These are phyloP conservation scores for Trypanosoma grayi DNA, from an alignment of 208 protist genomes.

Conservation along the genomic window DNA sequence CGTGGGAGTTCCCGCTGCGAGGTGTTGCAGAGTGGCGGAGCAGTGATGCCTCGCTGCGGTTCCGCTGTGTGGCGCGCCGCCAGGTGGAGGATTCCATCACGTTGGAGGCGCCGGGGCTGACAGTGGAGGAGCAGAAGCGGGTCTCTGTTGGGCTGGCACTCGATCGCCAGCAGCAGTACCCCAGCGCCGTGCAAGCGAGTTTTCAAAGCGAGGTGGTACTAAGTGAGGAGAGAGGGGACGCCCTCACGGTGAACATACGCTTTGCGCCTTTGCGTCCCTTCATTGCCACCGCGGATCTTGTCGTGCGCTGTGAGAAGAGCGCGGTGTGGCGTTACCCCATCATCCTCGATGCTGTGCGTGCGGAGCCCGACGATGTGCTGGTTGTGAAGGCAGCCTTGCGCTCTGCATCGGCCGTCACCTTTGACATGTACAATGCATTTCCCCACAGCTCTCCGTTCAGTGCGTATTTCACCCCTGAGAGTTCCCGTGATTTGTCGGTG, in stretches of 20 bases:
- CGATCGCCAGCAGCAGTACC: slow-evolving; percentile 47
- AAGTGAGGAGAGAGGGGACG: slow-evolving; percentile 27
- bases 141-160: slow-evolving; percentile 39
- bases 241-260: slow-evolving; percentile 43
- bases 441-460: slow-evolving; percentile 73
- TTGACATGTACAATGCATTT: slow-evolving; percentile 89
- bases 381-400: slow-evolving; percentile 52
- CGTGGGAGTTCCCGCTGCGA: slow-evolving; percentile 78
- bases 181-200: slow-evolving; percentile 31
- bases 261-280: slow-evolving; percentile 85
- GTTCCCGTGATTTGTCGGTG: slow-evolving; percentile 80
- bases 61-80: slow-evolving; percentile 57
- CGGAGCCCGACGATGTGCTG: slow-evolving; percentile 86
- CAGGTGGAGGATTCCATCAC: slow-evolving; percentile 47
- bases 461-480: slow-evolving; percentile 87
- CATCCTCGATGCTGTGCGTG: slow-evolving; percentile 70
- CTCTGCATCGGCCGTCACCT: slow-evolving; percentile 54
- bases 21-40: slow-evolving; percentile 78
- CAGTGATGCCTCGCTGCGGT: slow-evolving; percentile 35
- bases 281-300: slow-evolving; percentile 59
- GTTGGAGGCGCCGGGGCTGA: slow-evolving; percentile 48
- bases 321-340: slow-evolving; percentile 82
- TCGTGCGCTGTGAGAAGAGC: slow-evolving; percentile 49
- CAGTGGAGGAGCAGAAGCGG: slow-evolving; percentile 23
- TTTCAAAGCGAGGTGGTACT: slow-evolving; percentile 35